Conservation (phyloP, 352 stramenopile species). For the Phytophthora megakarya region DNA sequence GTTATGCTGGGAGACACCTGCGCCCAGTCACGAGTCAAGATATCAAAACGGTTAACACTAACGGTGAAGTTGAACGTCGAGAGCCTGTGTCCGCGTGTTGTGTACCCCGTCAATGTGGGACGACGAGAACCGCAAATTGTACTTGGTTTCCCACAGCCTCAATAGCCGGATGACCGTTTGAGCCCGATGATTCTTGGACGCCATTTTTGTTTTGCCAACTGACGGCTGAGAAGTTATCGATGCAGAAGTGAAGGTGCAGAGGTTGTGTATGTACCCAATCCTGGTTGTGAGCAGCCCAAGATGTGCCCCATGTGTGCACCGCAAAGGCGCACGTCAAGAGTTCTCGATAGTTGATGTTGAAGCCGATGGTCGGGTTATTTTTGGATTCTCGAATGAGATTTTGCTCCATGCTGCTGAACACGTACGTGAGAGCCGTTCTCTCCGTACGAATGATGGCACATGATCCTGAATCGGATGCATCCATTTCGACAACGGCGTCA, state of each 20-base stretch:
- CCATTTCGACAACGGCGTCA: constrained; percentile 15
- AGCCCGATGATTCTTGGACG: constrained; percentile 2
- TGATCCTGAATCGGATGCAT: constrained; percentile 19
- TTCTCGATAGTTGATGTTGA: constrained; percentile 37
- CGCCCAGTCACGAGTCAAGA: background rate
- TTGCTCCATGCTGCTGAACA: background rate
- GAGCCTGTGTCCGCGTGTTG: constrained; percentile 5
- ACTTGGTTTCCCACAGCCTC: background rate
- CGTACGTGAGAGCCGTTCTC: background rate
- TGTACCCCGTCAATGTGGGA: constrained; percentile 1
- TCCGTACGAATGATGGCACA: constrained; percentile 10
- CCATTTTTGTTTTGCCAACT: constrained; percentile 19
- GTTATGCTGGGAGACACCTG: background rate
- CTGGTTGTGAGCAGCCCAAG: background rate
- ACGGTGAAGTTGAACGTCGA: background rate
- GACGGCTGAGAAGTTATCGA: constrained; percentile 26
- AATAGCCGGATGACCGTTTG: constrained; percentile 6
- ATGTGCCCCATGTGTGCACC: background rate
- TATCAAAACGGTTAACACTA: background rate
- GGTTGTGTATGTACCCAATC: background rate
- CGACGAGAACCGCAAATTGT: constrained; percentile 2
- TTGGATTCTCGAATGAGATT: background rate
- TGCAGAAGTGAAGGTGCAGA: constrained; percentile 25
- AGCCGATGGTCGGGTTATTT: background rate
- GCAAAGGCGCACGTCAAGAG: constrained; percentile 15